Percentiles rank a stretch among this genome's conserved stretches.
These are phyloP conservation scores for Suillus plorans DNA, from an alignment of 768 basidiomycete genomes.

Conservation along the genomic window DNA sequence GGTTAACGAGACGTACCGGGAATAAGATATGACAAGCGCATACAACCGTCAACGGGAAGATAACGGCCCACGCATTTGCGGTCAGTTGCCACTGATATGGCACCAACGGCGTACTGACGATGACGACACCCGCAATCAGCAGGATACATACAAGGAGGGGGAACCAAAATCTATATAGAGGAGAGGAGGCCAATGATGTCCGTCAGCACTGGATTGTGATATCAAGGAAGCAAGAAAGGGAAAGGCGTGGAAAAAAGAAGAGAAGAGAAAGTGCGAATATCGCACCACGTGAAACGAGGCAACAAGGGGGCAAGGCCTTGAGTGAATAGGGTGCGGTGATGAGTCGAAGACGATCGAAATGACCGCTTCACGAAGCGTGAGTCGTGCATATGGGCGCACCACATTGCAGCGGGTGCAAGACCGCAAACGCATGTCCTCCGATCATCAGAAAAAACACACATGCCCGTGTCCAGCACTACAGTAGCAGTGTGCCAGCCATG, in stretches of 20 bases:
- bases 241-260: background rate
- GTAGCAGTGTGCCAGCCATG: background rate
- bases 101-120: slow-evolving; percentile 53
- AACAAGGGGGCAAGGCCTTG: background rate
- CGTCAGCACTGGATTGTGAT: slow-evolving; percentile 16
- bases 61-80: slow-evolving; percentile 66
- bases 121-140: slow-evolving; percentile 53
- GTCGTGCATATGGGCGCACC: background rate
- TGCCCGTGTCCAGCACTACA: background rate
- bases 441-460: background rate
- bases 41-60: slow-evolving; percentile 73
- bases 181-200: background rate
- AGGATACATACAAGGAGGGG: slow-evolving; percentile 52
- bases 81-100: slow-evolving; percentile 67
- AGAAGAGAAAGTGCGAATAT: background rate
- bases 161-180: slow-evolving; percentile 31
- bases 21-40: slow-evolving; percentile 68
- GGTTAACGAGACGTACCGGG: slow-evolving; percentile 53
- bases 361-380: background rate
- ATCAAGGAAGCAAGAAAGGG: slow-evolving; percentile 3
- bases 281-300: background rate
- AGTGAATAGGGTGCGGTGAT: background rate
- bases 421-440: background rate
- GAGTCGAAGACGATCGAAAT: background rate
- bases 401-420: background rate